Evolutionary conservation across 139 green algal species (phyloP).

Genomic region (Closterium sp.): DNA sequence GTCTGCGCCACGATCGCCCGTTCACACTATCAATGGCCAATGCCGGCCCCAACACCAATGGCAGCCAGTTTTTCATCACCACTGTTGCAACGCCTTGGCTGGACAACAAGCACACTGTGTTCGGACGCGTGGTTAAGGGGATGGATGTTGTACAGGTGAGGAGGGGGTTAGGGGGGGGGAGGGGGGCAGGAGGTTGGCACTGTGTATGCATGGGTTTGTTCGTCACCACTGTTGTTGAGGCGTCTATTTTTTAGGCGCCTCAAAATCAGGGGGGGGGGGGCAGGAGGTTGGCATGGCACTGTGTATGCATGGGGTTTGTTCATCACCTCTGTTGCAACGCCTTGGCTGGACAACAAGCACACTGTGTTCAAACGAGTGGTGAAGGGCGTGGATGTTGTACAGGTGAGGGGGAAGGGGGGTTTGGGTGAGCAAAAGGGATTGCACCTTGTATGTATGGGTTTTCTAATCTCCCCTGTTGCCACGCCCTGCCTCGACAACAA

Average conservation of each 20-base stretch:
- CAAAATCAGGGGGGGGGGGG: no score
- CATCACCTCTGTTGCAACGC: conserved; percentile 86
- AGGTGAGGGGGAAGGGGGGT: no score
- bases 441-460: background rate
- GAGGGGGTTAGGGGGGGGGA: background rate
- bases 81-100: conserved; percentile 85
- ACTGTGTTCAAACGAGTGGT: no score
- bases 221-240: no score
- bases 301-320: no score
- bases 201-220: background rate
- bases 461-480: conserved; percentile 90
- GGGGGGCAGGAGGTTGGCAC: background rate
- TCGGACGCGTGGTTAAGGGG: conserved; percentile 56
- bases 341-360: conserved; percentile 71
- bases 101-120: conserved; percentile 75
- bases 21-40: no score
- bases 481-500: conserved; percentile 75
- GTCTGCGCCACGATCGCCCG: no score
- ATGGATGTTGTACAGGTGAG: conserved; percentile 32
- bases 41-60: no score
- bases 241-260: no score
- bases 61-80: conserved; percentile 88
- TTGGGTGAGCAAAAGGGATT: no score
- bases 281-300: no score
- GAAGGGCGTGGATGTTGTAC: no score